Evolutionary conservation across 768 basidiomycete species (phyloP).

Genomic region (Dioszegia aurantiaca): DNA sequence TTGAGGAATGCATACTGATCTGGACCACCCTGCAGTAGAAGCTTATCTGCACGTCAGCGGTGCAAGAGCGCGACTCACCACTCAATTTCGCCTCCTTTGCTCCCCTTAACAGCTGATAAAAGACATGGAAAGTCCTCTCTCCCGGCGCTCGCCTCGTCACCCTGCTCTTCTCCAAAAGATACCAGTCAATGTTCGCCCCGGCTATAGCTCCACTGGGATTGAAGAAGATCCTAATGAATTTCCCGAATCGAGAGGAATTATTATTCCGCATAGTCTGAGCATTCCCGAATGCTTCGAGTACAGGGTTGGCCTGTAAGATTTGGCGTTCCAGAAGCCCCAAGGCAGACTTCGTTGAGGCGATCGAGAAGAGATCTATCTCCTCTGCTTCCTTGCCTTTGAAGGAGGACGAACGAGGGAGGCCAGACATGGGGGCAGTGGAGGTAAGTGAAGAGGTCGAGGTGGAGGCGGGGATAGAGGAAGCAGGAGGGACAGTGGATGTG

Average conservation of each 20-base stretch:
- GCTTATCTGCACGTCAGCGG: slow-evolving; percentile 58
- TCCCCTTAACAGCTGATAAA: slow-evolving; percentile 89
- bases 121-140: slow-evolving; percentile 93
- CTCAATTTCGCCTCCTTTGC: slow-evolving; percentile 61
- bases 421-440: slow-evolving; percentile 53
- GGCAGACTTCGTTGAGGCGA: slow-evolving; percentile 13
- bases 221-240: slow-evolving; percentile 95
- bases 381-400: slow-evolving; percentile 58
- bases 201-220: slow-evolving; percentile 89
- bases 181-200: slow-evolving; percentile 98
- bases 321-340: slow-evolving; percentile 89
- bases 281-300: slow-evolving; percentile 96
- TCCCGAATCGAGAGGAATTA: slow-evolving; percentile 92
- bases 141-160: slow-evolving; percentile 83
- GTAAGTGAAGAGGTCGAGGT: slow-evolving; percentile 54
- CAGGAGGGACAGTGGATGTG: slow-evolving; percentile 15
- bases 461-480: slow-evolving; percentile 57
- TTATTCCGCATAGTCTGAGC: slow-evolving; percentile 98
- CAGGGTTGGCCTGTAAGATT: slow-evolving; percentile 95
- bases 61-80: slow-evolving; percentile 56
- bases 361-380: slow-evolving; percentile 27
- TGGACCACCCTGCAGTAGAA: slow-evolving; percentile 70
- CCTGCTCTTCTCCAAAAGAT: slow-evolving; percentile 92
- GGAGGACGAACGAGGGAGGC: slow-evolving; percentile 67
- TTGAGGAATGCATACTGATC: slow-evolving; percentile 89